Conservation (phyloP, 129 eudicot species). For the Flaveria bidentis region DNA sequence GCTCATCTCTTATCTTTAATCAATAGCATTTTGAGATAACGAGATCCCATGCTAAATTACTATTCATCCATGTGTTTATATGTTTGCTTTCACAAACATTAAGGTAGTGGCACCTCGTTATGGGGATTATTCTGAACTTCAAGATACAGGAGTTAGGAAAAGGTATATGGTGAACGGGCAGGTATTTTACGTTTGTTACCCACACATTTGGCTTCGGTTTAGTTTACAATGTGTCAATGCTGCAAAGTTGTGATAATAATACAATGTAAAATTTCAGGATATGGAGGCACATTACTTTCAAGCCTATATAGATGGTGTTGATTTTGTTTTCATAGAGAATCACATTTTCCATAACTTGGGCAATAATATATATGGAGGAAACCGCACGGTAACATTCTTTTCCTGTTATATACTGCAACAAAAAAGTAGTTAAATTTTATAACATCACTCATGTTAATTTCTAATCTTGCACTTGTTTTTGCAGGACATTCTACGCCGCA, state of each 20-base stretch:
- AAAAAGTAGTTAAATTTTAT: not conserved
- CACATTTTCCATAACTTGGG: conserved; percentile 66
- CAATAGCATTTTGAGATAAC: not conserved
- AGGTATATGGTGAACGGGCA: conserved; percentile 77
- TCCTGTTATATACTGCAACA: not conserved
- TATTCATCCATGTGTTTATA: conserved; percentile 5
- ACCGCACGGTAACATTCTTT: conserved; percentile 56
- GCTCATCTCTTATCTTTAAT: not conserved
- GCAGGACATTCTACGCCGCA: conserved; percentile 92
- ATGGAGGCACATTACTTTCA: conserved; percentile 83
- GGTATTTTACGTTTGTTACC: conserved; percentile 40
- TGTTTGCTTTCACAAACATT: conserved; percentile 23
- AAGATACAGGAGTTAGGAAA: conserved; percentile 75
- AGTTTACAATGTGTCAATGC: not conserved
- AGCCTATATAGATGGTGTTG: conserved; percentile 90
- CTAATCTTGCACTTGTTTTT: conserved; percentile 19
- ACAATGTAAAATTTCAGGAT: conserved; percentile 57
- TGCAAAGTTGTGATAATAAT: conserved; percentile 17
- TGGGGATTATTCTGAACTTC: conserved; percentile 66
- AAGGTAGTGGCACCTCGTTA: conserved; percentile 90
- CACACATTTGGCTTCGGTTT: not conserved
- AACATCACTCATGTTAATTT: not conserved
- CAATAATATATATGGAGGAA: conserved; percentile 86
- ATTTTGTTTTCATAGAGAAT: conserved; percentile 83
- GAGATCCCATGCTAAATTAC: too few species aligned